These are phyloP conservation scores for Talaromyces sp. DNA, from an alignment of 2,329 filamentous ascomycete species.

Conservation along the genomic window DNA sequence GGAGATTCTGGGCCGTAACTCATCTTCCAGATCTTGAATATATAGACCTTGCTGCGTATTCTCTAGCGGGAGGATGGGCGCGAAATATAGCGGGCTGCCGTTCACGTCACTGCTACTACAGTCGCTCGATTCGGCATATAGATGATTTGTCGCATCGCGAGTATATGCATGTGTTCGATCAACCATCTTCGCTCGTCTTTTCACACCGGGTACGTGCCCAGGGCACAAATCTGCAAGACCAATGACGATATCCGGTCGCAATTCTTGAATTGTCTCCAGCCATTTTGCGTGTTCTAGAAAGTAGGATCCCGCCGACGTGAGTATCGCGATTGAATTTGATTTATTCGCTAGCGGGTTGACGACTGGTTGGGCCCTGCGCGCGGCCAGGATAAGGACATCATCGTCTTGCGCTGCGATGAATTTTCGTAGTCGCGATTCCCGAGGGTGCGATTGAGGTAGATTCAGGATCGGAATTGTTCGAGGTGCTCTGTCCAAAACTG, in stretches of 20 bases:
- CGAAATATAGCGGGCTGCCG: slow-evolving; percentile 51
- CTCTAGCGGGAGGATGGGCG: slow-evolving; percentile 67
- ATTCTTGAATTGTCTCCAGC: slow-evolving; percentile 55
- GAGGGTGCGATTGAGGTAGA: slow-evolving; percentile 34
- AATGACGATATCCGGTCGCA: slow-evolving; percentile 76
- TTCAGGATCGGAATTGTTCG: slow-evolving; percentile 48
- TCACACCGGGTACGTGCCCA: slow-evolving; percentile 56
- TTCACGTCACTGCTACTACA: slow-evolving; percentile 5
- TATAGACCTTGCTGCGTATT: slow-evolving; percentile 75
- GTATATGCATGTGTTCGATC: slow-evolving; percentile 83
- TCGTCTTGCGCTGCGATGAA: slow-evolving; percentile 70
- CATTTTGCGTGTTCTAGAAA: slow-evolving; percentile 66
- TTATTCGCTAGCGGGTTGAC: slow-evolving; percentile 64
- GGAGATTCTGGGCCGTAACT: slow-evolving; percentile 53
- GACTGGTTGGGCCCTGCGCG: slow-evolving; percentile 73
- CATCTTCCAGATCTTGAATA: slow-evolving; percentile 65
- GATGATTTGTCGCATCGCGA: slow-evolving; percentile 56
- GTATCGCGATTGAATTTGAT: slow-evolving; percentile 65
- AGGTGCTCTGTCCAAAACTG: slow-evolving; percentile 58
- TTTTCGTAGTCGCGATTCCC: slow-evolving; percentile 59
- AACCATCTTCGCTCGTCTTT: slow-evolving; percentile 75
- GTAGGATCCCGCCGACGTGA: slow-evolving; percentile 82
- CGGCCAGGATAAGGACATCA: slow-evolving; percentile 65
- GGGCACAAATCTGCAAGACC: slow-evolving; percentile 69
- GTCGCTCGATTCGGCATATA: slow-evolving; percentile 26